Evolutionary conservation across 2,329 filamentous ascomycete genomes (phyloP).

Genomic region (Aspergillus oerlinghausenensis): DNA sequence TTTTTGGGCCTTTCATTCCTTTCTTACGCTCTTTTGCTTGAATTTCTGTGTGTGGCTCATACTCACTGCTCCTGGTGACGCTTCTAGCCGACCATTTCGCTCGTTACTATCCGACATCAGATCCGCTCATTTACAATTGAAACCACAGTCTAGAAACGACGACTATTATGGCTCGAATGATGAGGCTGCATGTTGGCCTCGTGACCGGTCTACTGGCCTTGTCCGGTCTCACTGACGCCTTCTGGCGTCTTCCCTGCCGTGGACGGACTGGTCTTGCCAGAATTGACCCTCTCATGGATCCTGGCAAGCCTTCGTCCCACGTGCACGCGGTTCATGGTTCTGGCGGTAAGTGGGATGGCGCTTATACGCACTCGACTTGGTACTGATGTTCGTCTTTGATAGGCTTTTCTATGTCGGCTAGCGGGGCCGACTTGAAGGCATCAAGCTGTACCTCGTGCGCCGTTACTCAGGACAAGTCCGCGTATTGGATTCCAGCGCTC

Average conservation of each 20-base stretch:
- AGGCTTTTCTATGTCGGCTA: slow-evolving; percentile 63
- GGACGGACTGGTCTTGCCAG: slow-evolving; percentile 64
- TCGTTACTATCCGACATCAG: slow-evolving; percentile 6
- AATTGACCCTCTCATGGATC: slow-evolving; percentile 71
- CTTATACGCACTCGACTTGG: neutral
- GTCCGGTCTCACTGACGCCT: slow-evolving; percentile 52
- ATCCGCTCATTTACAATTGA: slow-evolving; percentile 12
- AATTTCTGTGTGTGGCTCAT: neutral
- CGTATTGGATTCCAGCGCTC: slow-evolving; percentile 76
- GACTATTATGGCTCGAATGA: slow-evolving; percentile 9
- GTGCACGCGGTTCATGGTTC: slow-evolving; percentile 73
- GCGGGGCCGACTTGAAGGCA: slow-evolving; percentile 52
- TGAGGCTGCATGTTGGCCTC: slow-evolving; percentile 16
- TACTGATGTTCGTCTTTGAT: slow-evolving; percentile 10
- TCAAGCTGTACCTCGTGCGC: slow-evolving; percentile 75
- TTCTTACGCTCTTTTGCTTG: neutral
- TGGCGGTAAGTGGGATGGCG: slow-evolving; percentile 56
- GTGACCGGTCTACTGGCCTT: slow-evolving; percentile 27
- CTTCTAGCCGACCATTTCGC: slow-evolving; percentile 12
- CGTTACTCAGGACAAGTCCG: slow-evolving; percentile 77
- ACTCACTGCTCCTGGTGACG: slow-evolving; percentile 12
- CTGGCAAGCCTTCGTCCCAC: slow-evolving; percentile 58
- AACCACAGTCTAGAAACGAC: slow-evolving; percentile 3
- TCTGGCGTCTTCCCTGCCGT: slow-evolving; percentile 87
- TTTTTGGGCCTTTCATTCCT: neutral